Evolutionary conservation across 129 eudicot species (phyloP).

Genomic region (Artemisia annua): DNA sequence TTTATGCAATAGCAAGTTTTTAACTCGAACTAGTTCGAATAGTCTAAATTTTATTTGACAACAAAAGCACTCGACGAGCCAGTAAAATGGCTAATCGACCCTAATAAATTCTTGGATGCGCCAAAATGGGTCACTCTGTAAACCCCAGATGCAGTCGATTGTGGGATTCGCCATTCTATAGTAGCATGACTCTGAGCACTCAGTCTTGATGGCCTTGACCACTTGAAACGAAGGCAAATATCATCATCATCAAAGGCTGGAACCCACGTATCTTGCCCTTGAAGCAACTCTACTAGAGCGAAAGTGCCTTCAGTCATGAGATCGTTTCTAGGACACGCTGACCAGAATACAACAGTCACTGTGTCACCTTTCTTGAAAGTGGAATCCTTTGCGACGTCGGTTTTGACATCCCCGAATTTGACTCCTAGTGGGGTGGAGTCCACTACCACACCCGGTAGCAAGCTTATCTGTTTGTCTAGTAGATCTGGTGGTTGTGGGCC

Average conservation of each 20-base stretch:
- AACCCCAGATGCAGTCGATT: conserved; percentile 60
- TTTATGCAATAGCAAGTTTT: conserved; percentile 20
- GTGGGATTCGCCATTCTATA: conserved; percentile 88
- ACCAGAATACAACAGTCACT: conserved; percentile 69
- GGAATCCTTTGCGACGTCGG: conserved; percentile 62
- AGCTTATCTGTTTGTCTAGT: conserved; percentile 73
- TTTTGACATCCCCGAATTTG: conserved; percentile 67
- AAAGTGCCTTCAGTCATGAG: conserved; percentile 99
- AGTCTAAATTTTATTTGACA: conserved; percentile 41
- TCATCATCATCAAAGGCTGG: conserved; percentile 94
- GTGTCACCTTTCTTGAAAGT: conserved; percentile 71
- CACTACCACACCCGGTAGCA: conserved; percentile 75
- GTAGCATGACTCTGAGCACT: conserved; percentile 79
- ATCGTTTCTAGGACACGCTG: conserved; percentile 95
- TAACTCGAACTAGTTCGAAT: conserved; percentile 3
- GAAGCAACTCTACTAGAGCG: conserved; percentile 77
- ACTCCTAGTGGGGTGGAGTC: conserved; percentile 76
- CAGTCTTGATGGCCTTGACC: conserved; percentile 89
- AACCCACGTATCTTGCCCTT: conserved; percentile 67
- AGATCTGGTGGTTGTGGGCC: conserved; percentile 97
- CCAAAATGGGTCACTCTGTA: conserved; percentile 94
- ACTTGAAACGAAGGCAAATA: conserved; percentile 85
- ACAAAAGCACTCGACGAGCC: conserved; percentile 91
- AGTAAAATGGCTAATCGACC: conserved; percentile 78
- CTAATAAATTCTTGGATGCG: conserved; percentile 72